A percentile compares a stretch with the other conserved stretches of the same genome.
Conservation (phyloP, 2,329 filamentous ascomycete genomes). For the Ophiostoma montium region DNA sequence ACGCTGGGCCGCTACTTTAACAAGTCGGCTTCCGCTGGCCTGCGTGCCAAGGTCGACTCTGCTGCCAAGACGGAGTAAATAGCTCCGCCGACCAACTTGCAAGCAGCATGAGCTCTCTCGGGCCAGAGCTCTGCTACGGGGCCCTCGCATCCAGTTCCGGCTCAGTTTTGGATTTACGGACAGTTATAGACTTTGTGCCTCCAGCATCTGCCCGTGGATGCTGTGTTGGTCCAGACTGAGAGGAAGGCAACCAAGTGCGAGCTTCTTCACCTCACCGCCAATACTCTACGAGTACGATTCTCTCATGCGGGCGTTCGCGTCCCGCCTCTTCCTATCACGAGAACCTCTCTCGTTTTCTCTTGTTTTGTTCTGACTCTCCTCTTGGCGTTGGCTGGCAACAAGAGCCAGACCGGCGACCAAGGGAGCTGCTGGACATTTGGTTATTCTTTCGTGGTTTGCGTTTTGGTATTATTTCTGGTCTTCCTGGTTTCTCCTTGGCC, state of each 20-base stretch:
- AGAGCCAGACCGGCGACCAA: not conserved
- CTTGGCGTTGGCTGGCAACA: not conserved
- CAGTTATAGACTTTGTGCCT: too few species aligned
- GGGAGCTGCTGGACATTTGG: not conserved
- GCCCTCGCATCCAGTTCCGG: not conserved
- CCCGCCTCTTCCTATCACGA: not conserved
- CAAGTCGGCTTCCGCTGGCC: conserved; percentile 56
- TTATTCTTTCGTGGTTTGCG: not conserved
- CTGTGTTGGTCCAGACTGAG: too few species aligned
- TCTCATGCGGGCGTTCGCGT: not conserved
- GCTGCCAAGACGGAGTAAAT: conserved; percentile 52
- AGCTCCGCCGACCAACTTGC: not conserved
- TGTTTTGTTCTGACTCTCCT: not conserved
- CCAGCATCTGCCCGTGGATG: too few species aligned
- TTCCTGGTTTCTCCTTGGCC: conserved; percentile 1
- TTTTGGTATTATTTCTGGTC: conserved; percentile 1
- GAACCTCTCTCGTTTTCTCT: not conserved
- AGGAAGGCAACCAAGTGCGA: too few species aligned
- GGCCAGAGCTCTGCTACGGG: not conserved
- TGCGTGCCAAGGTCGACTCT: conserved; percentile 76
- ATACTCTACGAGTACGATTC: not conserved
- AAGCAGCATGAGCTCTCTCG: not conserved
- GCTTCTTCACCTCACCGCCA: not conserved
- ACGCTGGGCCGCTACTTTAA: conserved; percentile 87
- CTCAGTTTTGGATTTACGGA: too few species aligned